phyloP scores from a whole-genome alignment of 331 rosid genomes.

The Rosa hybrid region DNA sequence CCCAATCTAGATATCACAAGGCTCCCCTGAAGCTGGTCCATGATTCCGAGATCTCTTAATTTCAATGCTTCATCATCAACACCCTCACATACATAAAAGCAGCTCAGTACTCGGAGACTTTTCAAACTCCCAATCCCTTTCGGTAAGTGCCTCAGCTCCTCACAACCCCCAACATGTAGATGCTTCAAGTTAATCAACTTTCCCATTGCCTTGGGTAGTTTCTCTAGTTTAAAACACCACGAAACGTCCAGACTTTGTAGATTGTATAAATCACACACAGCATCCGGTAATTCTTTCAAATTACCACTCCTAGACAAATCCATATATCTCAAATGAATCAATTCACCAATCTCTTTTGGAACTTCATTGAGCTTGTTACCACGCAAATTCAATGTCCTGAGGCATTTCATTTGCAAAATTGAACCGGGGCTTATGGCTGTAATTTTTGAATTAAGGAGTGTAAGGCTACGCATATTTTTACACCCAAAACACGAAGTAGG shows the following conservation, averaged over 20 bases:
- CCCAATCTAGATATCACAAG: no score
- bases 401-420: background rate
- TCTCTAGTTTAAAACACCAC: fast-evolving
- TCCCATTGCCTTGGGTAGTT: background rate
- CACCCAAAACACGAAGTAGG: background rate
- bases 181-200: background rate
- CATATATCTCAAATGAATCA: background rate
- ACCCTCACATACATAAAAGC: background rate
- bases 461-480: background rate
- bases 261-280: background rate
- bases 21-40: no score
- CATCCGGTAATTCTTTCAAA: background rate
- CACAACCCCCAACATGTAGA: background rate
- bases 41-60: no score
- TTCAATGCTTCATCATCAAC: background rate
- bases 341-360: background rate
- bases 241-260: background rate
- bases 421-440: background rate
- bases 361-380: background rate
- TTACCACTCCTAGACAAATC: background rate
- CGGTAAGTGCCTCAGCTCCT: background rate
- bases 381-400: background rate
- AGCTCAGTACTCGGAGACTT: background rate
- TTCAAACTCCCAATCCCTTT: background rate
- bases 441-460: background rate